Conservation (phyloP, 2,329 filamentous ascomycete genomes). For the Sporothrix pseudoabietina region DNA sequence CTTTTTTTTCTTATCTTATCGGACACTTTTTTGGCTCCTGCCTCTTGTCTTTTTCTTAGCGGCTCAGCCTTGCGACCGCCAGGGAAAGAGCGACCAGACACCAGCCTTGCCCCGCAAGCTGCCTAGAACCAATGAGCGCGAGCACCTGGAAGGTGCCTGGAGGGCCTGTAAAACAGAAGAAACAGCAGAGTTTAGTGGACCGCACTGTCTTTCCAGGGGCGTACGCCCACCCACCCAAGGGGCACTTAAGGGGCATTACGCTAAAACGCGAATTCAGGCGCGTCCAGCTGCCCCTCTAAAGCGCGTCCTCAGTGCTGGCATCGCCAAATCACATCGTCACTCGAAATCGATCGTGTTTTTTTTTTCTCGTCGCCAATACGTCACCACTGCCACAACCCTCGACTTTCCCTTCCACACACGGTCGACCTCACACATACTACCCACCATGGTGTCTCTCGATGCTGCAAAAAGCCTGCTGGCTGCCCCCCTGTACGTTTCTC, state of each 20-base stretch:
- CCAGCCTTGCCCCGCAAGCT: constrained; percentile 33
- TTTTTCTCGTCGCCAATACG: not conserved
- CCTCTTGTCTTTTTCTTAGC: not conserved
- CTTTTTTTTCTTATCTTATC: constrained; percentile 35
- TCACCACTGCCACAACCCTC: not conserved
- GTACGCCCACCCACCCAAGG: not conserved
- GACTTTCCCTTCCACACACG: not conserved
- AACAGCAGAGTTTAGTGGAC: not conserved
- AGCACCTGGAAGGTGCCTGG: not conserved
- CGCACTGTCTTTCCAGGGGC: not conserved
- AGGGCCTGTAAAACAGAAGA: not conserved
- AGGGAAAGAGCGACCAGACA: constrained; percentile 15
- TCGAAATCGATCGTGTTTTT: not conserved
- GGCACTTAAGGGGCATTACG: constrained; percentile 4
- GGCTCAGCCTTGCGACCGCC: constrained; percentile 25
- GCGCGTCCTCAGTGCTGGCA: constrained; percentile 11
- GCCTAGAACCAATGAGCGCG: constrained; percentile 20
- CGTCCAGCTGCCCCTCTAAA: constrained; percentile 24
- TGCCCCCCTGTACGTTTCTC: constrained; percentile 51
- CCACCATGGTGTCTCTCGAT: constrained; percentile 50
- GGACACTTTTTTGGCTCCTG: not conserved
- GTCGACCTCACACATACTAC: not conserved
- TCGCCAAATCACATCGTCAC: not conserved
- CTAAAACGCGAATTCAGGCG: constrained; percentile 25
- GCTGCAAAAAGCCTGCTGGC: constrained; percentile 51